Percentiles rank a stretch among this genome's conserved stretches.
Conservation (phyloP, 768 basidiomycete species). For the Panellus pusillus region DNA sequence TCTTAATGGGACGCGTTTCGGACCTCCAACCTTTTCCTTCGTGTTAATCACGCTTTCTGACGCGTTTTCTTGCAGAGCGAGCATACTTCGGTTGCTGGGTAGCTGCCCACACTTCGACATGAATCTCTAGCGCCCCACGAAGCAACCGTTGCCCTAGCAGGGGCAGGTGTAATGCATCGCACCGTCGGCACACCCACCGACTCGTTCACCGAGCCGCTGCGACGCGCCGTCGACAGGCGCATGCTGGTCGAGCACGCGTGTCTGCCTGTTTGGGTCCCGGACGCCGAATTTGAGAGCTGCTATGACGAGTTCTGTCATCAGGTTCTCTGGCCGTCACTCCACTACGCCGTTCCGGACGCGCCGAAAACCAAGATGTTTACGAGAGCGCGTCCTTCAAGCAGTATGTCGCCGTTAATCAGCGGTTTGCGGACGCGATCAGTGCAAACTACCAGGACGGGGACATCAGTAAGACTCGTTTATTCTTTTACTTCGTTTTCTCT, state of each 20-base stretch:
- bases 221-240: slow-evolving; percentile 53
- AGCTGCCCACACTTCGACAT: too few species aligned
- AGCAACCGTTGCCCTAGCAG: too few species aligned
- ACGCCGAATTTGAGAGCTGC: slow-evolving; percentile 72
- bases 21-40: too few species aligned
- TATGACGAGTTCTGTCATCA: slow-evolving; percentile 91
- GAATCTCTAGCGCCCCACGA: too few species aligned
- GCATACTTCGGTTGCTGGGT: too few species aligned
- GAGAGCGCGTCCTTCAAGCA: slow-evolving; percentile 80
- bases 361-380: slow-evolving; percentile 82
- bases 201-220: slow-evolving; percentile 53
- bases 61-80: too few species aligned
- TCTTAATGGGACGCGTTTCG: too few species aligned
- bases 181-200: slow-evolving; percentile 76
- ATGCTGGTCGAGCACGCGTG: slow-evolving; percentile 41
- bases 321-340: slow-evolving; percentile 86
- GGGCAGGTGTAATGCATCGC: too few species aligned
- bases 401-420: slow-evolving; percentile 87
- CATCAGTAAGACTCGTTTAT: slow-evolving; percentile 47
- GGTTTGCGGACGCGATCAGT: slow-evolving; percentile 85
- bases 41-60: too few species aligned
- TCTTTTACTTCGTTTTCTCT: background rate
- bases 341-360: slow-evolving; percentile 85
- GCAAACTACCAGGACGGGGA: slow-evolving; percentile 85
- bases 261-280: slow-evolving; percentile 79